Conservation (phyloP, 2,329 filamentous ascomycete species). For the Colletotrichum aenigma region DNA sequence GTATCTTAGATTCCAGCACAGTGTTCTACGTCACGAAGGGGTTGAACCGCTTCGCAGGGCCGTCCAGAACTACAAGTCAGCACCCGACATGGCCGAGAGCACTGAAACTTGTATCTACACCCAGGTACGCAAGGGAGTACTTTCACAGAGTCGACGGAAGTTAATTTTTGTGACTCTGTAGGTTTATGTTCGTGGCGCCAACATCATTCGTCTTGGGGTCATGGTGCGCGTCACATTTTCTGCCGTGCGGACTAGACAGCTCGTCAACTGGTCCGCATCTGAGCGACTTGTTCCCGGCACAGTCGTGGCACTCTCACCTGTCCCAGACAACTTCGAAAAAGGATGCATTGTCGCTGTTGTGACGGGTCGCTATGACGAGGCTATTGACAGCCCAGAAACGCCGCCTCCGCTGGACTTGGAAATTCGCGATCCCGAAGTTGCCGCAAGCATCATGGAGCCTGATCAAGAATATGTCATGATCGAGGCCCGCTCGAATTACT, state of each 20-base stretch:
- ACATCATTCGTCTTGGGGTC: conserved; percentile 53
- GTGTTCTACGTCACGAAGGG: conserved; percentile 76
- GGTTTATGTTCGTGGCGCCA: neutral
- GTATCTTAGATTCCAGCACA: conserved; percentile 78
- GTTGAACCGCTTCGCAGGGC: conserved; percentile 72
- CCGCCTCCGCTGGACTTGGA: conserved; percentile 57
- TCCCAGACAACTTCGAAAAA: conserved; percentile 64
- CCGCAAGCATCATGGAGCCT: conserved; percentile 65
- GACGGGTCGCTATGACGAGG: conserved; percentile 51
- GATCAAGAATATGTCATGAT: conserved; percentile 77
- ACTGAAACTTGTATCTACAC: conserved; percentile 69
- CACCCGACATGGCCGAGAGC: conserved; percentile 63
- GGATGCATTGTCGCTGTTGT: conserved; percentile 75
- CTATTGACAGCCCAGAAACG: neutral
- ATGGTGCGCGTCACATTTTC: conserved; percentile 75
- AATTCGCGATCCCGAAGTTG: neutral
- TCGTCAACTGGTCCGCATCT: conserved; percentile 67
- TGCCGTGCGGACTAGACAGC: conserved; percentile 65
- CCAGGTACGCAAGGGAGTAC: conserved; percentile 51
- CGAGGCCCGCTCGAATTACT: conserved; percentile 76
- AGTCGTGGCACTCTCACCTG: conserved; percentile 57
- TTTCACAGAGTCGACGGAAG: neutral
- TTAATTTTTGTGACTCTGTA: neutral
- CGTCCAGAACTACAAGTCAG: conserved; percentile 57
- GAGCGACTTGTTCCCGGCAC: conserved; percentile 56